Evolutionary conservation across 495 filamentous ascomycete species (phyloP).

Genomic region (Aspergillus cavernicola): DNA sequence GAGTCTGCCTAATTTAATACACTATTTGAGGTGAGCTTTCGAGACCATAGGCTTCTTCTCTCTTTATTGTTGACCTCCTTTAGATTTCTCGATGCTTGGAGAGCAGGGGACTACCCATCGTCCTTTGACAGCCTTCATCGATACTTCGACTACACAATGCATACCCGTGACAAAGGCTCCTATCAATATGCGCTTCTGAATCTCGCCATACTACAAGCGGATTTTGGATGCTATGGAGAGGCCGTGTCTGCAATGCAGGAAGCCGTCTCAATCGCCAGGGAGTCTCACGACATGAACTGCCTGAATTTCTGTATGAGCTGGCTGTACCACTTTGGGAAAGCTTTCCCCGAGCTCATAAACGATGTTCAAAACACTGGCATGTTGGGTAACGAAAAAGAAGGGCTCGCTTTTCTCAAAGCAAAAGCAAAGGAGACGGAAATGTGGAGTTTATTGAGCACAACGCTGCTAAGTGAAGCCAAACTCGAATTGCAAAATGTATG

Average conservation of each 20-base stretch:
- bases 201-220: conserved; percentile 86
- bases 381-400: conserved; percentile 76
- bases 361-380: conserved; percentile 67
- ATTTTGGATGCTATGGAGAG: conserved; percentile 89
- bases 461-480: conserved; percentile 83
- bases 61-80: not conserved
- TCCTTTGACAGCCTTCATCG: conserved; percentile 90
- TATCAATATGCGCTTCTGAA: conserved; percentile 98
- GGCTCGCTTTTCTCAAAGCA: conserved; percentile 75
- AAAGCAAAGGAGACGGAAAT: conserved; percentile 87
- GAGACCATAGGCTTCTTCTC: not conserved
- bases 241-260: conserved; percentile 92
- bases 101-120: conserved; percentile 81
- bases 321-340: conserved; percentile 91
- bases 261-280: conserved; percentile 83
- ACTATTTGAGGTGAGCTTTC: conserved; percentile 65
- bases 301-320: conserved; percentile 94
- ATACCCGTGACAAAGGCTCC: conserved; percentile 75
- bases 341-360: conserved; percentile 72
- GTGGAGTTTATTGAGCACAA: conserved; percentile 82
- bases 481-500: conserved; percentile 61
- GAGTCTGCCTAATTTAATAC: conserved; percentile 64
- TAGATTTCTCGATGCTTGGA: conserved; percentile 87
- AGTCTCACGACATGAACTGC: conserved; percentile 88
- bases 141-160: conserved; percentile 97